Evolutionary conservation across 441 rosid species (phyloP).

Genomic region (Pelargonium australe): DNA sequence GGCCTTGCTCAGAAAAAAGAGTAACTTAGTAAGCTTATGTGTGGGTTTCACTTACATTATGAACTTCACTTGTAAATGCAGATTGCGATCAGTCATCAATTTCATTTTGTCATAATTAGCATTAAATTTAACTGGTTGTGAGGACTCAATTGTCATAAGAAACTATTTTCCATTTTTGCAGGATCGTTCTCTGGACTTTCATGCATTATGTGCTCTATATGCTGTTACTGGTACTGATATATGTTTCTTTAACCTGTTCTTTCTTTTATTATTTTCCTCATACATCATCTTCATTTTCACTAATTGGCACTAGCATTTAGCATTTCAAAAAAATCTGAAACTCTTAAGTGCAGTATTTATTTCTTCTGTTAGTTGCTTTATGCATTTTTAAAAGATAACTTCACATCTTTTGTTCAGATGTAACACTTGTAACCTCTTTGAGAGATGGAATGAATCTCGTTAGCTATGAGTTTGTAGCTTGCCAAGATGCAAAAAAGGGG

Average conservation of each 20-base stretch:
- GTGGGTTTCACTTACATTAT: background rate
- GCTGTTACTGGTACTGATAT: constrained; percentile 82
- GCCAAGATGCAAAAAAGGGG: constrained; percentile 95
- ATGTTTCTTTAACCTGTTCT: background rate
- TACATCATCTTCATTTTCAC: background rate
- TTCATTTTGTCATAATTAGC: background rate
- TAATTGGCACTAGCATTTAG: background rate
- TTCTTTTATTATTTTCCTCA: background rate
- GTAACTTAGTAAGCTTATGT: background rate
- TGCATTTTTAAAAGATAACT: background rate
- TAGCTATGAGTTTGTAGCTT: constrained; percentile 96
- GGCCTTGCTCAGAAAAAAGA: background rate
- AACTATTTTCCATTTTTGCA: constrained; percentile 26
- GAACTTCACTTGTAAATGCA: background rate
- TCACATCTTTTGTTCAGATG: constrained; percentile 44
- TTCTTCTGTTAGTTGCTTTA: background rate
- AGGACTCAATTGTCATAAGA: no score
- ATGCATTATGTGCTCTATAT: constrained; percentile 75
- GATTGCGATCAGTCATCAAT: background rate
- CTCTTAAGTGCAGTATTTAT: no score
- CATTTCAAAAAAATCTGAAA: background rate
- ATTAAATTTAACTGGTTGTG: no score
- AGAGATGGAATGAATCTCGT: constrained; percentile 99
- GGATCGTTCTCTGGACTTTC: constrained; percentile 97
- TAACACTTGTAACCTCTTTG: constrained; percentile 92